These are phyloP conservation scores for Apiosordaria backusii DNA, from an alignment of 495 filamentous ascomycete genomes.

Conservation along the genomic window DNA sequence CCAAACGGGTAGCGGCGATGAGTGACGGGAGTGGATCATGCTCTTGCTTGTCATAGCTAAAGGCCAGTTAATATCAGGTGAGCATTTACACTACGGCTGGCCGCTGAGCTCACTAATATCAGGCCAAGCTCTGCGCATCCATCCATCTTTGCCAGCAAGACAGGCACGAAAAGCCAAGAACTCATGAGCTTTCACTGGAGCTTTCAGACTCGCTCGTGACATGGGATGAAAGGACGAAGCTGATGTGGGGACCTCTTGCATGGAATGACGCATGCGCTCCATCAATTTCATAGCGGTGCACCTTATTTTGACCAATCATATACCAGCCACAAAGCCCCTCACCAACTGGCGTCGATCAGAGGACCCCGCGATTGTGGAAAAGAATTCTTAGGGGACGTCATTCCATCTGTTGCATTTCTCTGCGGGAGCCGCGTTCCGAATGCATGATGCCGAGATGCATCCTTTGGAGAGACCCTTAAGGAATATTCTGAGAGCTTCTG, in stretches of 20 bases:
- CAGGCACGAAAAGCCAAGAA: neutral
- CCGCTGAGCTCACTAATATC: neutral
- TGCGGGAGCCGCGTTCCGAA: neutral
- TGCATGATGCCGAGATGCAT: neutral
- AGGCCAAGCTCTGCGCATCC: neutral
- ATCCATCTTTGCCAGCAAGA: neutral
- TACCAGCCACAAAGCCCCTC: neutral
- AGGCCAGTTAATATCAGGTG: neutral
- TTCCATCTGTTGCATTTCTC: neutral
- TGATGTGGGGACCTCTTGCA: neutral
- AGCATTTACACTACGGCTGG: neutral
- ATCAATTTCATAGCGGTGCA: neutral
- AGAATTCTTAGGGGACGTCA: conserved; percentile 5
- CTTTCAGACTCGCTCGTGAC: neutral
- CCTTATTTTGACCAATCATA: neutral
- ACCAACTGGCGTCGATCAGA: neutral
- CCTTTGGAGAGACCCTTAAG: neutral
- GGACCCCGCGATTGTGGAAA: conserved; percentile 1
- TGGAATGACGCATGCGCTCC: conserved; percentile 3
- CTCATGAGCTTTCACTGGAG: neutral
- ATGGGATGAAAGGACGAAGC: conserved; percentile 1
- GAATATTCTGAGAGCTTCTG: neutral
- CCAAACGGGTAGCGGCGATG: neutral
- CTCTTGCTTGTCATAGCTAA: neutral
- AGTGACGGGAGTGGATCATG: neutral